Percentiles rank a stretch among this genome's conserved stretches.
phyloP scores from a whole-genome alignment of 2,329 filamentous ascomycete species.

The Colletotrichum tropicicola region DNA sequence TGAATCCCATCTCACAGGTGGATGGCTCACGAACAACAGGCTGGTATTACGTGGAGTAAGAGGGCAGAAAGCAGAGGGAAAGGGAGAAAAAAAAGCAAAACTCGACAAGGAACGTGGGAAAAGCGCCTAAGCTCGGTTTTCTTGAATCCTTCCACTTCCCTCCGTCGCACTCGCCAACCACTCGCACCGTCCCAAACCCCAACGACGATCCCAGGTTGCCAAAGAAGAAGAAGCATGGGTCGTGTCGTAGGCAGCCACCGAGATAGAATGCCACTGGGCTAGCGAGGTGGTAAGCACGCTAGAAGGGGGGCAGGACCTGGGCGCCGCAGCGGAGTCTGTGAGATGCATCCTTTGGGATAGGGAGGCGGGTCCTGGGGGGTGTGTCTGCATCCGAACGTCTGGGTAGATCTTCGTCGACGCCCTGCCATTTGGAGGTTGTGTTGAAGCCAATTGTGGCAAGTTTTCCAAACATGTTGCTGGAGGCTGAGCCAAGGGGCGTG shows the following conservation, averaged over 20 bases:
- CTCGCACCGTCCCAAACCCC: not conserved
- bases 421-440: too few species aligned
- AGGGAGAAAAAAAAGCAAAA: not conserved
- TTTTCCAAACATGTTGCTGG: too few species aligned
- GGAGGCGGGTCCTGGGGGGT: too few species aligned
- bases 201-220: not conserved
- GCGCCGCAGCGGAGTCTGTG: not conserved
- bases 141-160: not conserved
- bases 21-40: not conserved
- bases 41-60: not conserved
- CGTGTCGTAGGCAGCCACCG: not conserved
- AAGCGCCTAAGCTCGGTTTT: not conserved
- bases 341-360: slow-evolving; percentile 23
- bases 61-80: not conserved
- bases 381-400: too few species aligned
- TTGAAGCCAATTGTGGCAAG: too few species aligned
- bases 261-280: too few species aligned
- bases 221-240: not conserved
- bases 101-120: not conserved
- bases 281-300: slow-evolving; percentile 10
- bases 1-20: not conserved
- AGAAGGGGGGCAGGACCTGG: not conserved
- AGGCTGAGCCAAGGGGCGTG: too few species aligned
- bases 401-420: too few species aligned
- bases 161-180: not conserved